Conservation (phyloP, 2,329 filamentous ascomycete genomes). For the Paraphaeosphaeria minitans region DNA sequence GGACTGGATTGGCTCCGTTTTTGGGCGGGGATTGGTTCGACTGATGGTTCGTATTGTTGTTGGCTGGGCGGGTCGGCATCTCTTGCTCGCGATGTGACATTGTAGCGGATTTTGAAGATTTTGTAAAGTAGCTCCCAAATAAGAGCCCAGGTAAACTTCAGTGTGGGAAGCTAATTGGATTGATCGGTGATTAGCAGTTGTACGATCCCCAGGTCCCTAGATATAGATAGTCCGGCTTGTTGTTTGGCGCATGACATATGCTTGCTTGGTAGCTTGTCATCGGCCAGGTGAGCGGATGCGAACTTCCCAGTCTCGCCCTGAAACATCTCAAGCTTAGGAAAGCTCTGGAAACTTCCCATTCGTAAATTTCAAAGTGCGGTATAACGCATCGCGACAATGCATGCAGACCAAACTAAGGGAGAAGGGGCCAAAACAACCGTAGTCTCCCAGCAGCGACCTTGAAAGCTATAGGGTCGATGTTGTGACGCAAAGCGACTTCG, state of each 20-base stretch:
- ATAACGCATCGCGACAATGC: neutral
- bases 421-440: neutral
- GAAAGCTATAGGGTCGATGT: neutral
- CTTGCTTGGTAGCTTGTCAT: no score
- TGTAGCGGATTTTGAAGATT: no score
- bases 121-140: neutral
- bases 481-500: neutral
- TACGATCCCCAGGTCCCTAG: no score
- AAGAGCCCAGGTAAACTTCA: no score
- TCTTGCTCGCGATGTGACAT: neutral
- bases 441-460: neutral
- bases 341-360: neutral
- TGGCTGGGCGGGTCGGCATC: neutral
- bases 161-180: neutral
- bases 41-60: neutral
- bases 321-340: no score
- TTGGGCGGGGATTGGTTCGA: no score
- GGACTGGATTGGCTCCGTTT: neutral
- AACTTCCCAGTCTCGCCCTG: neutral
- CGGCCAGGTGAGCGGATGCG: neutral
- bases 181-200: no score
- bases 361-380: neutral
- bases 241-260: no score
- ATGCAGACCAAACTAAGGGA: neutral
- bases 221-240: no score